Percentiles rank a stretch among this genome's conserved stretches.
Conservation (phyloP, 2,329 filamentous ascomycete species). For the Colletotrichum lindemuthianum region DNA sequence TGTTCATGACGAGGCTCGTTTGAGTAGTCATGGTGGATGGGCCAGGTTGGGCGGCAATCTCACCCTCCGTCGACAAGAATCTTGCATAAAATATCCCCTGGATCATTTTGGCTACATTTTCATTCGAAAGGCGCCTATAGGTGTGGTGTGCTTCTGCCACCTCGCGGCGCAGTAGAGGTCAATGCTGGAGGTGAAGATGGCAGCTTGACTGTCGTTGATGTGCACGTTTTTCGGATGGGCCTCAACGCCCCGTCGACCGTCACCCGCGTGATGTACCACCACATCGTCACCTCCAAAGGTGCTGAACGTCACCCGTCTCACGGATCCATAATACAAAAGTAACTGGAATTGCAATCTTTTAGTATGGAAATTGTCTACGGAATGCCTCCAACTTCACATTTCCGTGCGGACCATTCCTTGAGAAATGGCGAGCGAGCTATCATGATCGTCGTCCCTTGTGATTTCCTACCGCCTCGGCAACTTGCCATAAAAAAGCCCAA, state of each 20-base stretch:
- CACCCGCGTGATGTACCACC: too few relatives aligned
- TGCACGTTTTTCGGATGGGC: conserved; percentile 9
- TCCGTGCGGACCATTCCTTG: background rate
- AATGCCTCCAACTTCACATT: background rate
- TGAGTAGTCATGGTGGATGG: too few relatives aligned
- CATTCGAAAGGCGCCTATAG: background rate
- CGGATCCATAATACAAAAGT: too few relatives aligned
- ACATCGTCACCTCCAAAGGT: too few relatives aligned
- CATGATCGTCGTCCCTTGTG: conserved; percentile 33
- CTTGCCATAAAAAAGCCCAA: conserved; percentile 30
- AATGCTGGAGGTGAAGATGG: background rate
- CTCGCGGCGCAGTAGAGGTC: background rate
- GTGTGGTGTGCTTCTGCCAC: background rate
- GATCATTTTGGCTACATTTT: conserved; percentile 60
- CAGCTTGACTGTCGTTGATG: background rate
- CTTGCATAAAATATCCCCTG: conserved; percentile 77
- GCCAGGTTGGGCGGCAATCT: conserved; percentile 6
- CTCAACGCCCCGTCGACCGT: conserved; percentile 14
- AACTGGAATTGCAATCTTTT: background rate
- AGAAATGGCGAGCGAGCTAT: conserved; percentile 17
- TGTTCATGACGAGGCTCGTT: too few relatives aligned
- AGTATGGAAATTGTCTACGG: background rate
- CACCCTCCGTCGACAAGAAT: conserved; percentile 74
- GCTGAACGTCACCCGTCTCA: too few relatives aligned
- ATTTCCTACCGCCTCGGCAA: conserved; percentile 23